Conservation (phyloP, 257 asterid genomes). For the Fraxinus quadrangulata region DNA sequence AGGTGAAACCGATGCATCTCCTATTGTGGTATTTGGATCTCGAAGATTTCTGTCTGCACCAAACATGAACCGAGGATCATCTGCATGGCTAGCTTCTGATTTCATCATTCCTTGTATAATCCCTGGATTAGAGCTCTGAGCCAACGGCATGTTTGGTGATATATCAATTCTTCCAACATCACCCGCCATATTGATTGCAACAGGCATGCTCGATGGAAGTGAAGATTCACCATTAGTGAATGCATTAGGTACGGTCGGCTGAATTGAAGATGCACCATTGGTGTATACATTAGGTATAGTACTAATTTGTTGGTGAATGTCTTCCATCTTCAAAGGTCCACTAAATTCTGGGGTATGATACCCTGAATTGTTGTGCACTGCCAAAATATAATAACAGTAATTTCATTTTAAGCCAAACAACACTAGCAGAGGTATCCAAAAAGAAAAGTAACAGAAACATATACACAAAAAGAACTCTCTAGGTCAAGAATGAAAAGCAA, state of each 20-base stretch:
- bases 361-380: conserved; percentile 38
- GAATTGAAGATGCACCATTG: conserved; percentile 41
- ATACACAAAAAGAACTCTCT: not conserved
- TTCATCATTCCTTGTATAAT: conserved; percentile 40
- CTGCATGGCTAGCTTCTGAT: conserved; percentile 32
- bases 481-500: not conserved
- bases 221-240: conserved; percentile 1
- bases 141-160: conserved; percentile 33
- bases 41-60: conserved; percentile 30
- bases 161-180: conserved; percentile 36
- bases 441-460: not conserved
- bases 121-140: conserved; percentile 40
- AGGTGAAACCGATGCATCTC: conserved; percentile 41
- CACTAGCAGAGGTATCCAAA: not conserved
- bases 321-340: conserved; percentile 34
- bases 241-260: conserved; percentile 45
- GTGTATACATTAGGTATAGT: conserved; percentile 29
- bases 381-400: not conserved
- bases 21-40: conserved; percentile 33
- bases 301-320: conserved; percentile 31
- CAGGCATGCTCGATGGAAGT: conserved; percentile 21
- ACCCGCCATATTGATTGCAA: conserved; percentile 27
- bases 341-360: conserved; percentile 33
- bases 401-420: not conserved
- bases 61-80: conserved; percentile 31